Evolutionary conservation across 139 green algal genomes (phyloP).

Genomic region (Picochlorum sp.): DNA sequence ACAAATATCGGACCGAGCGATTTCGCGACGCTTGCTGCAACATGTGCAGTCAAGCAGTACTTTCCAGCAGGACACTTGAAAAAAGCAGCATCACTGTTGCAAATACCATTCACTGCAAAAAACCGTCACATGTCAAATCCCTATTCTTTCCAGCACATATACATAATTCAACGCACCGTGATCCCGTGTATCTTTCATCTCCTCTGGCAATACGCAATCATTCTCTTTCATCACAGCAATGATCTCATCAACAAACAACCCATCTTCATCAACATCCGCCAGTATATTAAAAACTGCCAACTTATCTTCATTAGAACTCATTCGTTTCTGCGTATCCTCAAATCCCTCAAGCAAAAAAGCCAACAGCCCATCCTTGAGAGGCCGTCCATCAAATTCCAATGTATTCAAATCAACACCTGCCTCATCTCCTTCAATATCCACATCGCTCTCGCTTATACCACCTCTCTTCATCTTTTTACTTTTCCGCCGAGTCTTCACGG

Average conservation of each 20-base stretch:
- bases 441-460: neutral
- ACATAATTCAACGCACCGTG: neutral
- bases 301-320: constrained; percentile 47
- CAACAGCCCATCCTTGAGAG: neutral
- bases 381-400: neutral
- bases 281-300: constrained; percentile 39
- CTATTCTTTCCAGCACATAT: no score
- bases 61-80: constrained; percentile 24
- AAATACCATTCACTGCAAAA: constrained; percentile 19
- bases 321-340: constrained; percentile 43
- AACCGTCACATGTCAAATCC: no score
- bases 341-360: constrained; percentile 18
- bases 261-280: constrained; percentile 23
- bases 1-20: no score
- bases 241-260: constrained; percentile 19
- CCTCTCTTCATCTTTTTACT: neutral
- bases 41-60: constrained; percentile 38
- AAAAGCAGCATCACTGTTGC: constrained; percentile 42
- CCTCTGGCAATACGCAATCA: constrained; percentile 29
- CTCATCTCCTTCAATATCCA: constrained; percentile 10
- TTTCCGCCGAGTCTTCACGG: neutral
- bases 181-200: constrained; percentile 26
- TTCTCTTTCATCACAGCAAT: constrained; percentile 15
- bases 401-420: neutral
- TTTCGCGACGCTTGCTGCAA: neutral